These are phyloP conservation scores for Candida gorgasii DNA, from an alignment of 805 yeast genomes.

Conservation along the genomic window DNA sequence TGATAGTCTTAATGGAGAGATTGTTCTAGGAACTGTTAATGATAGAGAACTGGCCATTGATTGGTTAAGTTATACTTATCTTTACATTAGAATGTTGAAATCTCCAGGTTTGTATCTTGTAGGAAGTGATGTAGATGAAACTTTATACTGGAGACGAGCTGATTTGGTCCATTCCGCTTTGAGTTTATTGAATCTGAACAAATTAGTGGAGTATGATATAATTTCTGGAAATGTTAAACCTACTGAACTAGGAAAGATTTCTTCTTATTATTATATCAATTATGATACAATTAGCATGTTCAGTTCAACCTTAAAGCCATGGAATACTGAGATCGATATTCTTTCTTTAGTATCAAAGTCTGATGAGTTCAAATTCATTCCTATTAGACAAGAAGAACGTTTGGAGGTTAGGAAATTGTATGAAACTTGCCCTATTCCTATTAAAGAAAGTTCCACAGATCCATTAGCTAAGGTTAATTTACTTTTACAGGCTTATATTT, in stretches of 20 bases:
- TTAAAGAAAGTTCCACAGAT: constrained; percentile 69
- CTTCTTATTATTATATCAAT: constrained; percentile 83
- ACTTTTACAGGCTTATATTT: constrained; percentile 83
- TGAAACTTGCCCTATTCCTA: constrained; percentile 82
- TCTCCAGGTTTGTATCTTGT: constrained; percentile 77
- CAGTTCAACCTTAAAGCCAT: constrained; percentile 60
- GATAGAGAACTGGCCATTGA: constrained; percentile 64
- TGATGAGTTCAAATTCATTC: constrained; percentile 80
- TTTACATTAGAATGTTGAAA: constrained; percentile 73
- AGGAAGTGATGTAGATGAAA: constrained; percentile 58
- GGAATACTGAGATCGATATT: constrained; percentile 69
- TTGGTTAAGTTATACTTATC: constrained; percentile 81
- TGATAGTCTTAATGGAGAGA: constrained; percentile 83
- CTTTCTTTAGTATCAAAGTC: constrained; percentile 76
- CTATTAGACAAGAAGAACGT: constrained; percentile 85
- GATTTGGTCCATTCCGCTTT: constrained; percentile 82
- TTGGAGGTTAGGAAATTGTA: constrained; percentile 66
- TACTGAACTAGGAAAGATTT: constrained; percentile 75
- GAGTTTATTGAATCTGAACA: constrained; percentile 51
- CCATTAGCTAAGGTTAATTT: constrained; percentile 78
- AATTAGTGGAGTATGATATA: constrained; percentile 61
- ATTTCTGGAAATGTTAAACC: constrained; percentile 38
- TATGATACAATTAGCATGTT: constrained; percentile 72
- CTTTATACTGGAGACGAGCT: constrained; percentile 52
- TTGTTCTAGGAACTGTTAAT: constrained; percentile 68